phyloP scores from a whole-genome alignment of 83 land plant genomes.

The Thuja plicata region DNA sequence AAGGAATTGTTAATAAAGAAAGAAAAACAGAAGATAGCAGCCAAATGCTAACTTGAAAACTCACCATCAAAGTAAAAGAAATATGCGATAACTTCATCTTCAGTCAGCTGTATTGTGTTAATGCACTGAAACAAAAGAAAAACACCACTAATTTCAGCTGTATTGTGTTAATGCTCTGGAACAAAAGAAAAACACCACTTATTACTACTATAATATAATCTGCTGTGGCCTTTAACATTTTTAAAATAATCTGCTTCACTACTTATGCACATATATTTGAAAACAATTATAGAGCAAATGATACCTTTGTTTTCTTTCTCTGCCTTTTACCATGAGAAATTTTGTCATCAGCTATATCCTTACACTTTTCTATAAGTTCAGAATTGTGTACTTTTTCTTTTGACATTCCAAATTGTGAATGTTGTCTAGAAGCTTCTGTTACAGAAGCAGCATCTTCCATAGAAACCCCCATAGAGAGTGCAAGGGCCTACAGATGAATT shows the following conservation, averaged over 20 bases:
- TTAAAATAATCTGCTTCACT: neutral
- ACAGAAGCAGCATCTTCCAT: slow-evolving; percentile 8
- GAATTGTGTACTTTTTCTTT: slow-evolving; percentile 8
- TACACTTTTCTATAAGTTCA: neutral
- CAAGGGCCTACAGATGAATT: slow-evolving; percentile 49
- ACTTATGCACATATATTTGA: neutral
- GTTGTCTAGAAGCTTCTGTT: slow-evolving; percentile 9
- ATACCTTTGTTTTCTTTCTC: slow-evolving; percentile 35
- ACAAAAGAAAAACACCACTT: slow-evolving; percentile 3
- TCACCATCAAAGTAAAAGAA: slow-evolving; percentile 72
- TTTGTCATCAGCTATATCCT: slow-evolving; percentile 13
- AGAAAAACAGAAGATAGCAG: neutral
- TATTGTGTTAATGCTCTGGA: too few relatives aligned
- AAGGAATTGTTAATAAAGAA: neutral
- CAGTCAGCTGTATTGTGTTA: slow-evolving; percentile 52
- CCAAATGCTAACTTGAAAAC: neutral
- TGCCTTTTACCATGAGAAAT: slow-evolving; percentile 27
- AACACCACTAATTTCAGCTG: neutral
- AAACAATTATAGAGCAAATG: neutral
- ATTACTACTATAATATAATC: neutral
- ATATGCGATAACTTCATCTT: slow-evolving; percentile 58
- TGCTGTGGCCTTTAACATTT: neutral
- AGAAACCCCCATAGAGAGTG: slow-evolving; percentile 46
- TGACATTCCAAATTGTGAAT: neutral
- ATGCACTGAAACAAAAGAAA: slow-evolving; percentile 26